These are phyloP conservation scores for Candida pseudofarinosa DNA, from an alignment of 805 yeast genomes.

Conservation along the genomic window DNA sequence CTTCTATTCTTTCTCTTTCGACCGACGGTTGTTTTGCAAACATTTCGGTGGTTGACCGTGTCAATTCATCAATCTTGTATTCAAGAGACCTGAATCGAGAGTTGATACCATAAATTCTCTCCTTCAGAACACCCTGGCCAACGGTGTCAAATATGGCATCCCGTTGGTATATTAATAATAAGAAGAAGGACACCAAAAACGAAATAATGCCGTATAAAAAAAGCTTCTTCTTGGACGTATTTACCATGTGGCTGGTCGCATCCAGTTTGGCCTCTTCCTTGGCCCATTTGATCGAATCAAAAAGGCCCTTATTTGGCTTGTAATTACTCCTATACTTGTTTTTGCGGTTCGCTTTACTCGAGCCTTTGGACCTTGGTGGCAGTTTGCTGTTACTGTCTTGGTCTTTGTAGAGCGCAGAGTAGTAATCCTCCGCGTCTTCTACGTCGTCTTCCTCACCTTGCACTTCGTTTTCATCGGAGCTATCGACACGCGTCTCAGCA, in stretches of 20 bases:
- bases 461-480: background rate
- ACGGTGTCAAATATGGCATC: constrained; percentile 2
- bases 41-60: constrained; percentile 12
- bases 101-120: constrained; percentile 10
- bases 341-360: constrained; percentile 2
- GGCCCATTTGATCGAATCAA: constrained; percentile 8
- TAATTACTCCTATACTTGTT: background rate
- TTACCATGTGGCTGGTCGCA: background rate
- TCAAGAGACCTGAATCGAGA: constrained; percentile 12
- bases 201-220: constrained; percentile 1
- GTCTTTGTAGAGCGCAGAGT: constrained; percentile 1
- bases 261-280: background rate
- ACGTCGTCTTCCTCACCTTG: background rate
- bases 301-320: constrained; percentile 8
- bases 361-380: constrained; percentile 1
- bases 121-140: background rate
- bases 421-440: constrained; percentile 5
- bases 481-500: constrained; percentile 1
- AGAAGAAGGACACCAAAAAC: constrained; percentile 1
- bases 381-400: constrained; percentile 3
- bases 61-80: constrained; percentile 10
- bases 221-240: background rate
- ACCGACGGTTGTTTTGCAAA: constrained; percentile 1
- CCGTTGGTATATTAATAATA: constrained; percentile 1
- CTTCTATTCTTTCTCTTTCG: constrained; percentile 14